These are phyloP conservation scores for Phaeomoniella chlamydospora DNA, from an alignment of 2,329 filamentous ascomycete species.

Conservation along the genomic window DNA sequence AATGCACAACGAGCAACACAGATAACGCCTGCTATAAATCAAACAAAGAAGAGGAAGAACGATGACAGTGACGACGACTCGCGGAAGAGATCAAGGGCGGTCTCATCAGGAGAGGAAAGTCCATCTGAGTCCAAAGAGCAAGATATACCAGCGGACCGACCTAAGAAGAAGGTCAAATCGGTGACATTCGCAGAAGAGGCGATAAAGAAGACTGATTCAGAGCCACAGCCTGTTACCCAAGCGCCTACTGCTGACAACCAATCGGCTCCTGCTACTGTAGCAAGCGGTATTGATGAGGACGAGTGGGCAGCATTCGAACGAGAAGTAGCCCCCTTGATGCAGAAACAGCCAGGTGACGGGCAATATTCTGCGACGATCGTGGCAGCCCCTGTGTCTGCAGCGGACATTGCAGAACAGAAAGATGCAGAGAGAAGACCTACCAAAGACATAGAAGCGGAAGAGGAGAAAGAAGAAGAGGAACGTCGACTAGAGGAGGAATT, in stretches of 20 bases:
- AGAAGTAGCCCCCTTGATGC: constrained; percentile 47
- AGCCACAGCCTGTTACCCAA: background rate
- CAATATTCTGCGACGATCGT: constrained; percentile 43
- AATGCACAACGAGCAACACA: constrained; percentile 18
- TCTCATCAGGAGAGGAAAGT: constrained; percentile 12
- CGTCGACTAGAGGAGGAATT: constrained; percentile 63
- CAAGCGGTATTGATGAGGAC: constrained; percentile 48
- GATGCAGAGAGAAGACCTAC: constrained; percentile 28
- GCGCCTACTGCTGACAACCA: background rate
- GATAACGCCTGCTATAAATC: constrained; percentile 15
- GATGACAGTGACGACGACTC: constrained; percentile 22
- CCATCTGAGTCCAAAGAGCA: constrained; percentile 11
- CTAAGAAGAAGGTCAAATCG: constrained; percentile 3
- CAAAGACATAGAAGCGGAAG: constrained; percentile 43
- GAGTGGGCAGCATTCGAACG: constrained; percentile 83
- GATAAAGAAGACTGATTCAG: background rate
- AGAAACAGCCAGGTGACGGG: constrained; percentile 17
- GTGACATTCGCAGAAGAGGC: constrained; percentile 2
- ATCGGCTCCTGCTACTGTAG: background rate
- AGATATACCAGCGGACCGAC: constrained; percentile 10
- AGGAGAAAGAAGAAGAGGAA: constrained; percentile 62
- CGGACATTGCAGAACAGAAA: constrained; percentile 45
- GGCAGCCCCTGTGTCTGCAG: constrained; percentile 52
- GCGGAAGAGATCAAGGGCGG: constrained; percentile 28
- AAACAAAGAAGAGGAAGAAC: constrained; percentile 41